phyloP scores from a whole-genome alignment of 2,329 filamentous ascomycete genomes.

The Trichoderma koningii region DNA sequence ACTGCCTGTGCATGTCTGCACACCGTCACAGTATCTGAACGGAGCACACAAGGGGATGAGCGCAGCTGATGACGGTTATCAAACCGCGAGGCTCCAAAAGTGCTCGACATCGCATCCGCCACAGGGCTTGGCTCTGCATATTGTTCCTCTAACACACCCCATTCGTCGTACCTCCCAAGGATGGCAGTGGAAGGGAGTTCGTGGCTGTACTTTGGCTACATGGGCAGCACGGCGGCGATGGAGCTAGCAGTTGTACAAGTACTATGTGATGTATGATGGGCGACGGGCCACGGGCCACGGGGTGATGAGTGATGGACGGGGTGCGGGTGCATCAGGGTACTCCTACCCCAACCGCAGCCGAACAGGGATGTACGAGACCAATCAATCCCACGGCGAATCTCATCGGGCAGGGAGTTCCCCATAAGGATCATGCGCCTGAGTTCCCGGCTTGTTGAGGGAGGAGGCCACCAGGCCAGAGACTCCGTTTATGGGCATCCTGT shows the following conservation, averaged over 20 bases:
- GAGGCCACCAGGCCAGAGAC: not conserved
- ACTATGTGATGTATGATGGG: slow-evolving; percentile 3
- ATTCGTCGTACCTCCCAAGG: not conserved
- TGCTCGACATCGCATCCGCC: slow-evolving; percentile 21
- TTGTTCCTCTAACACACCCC: slow-evolving; percentile 24
- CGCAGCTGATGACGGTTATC: slow-evolving; percentile 15
- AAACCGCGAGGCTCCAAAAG: slow-evolving; percentile 16
- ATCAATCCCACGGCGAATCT: slow-evolving; percentile 18
- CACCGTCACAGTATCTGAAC: not conserved
- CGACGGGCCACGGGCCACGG: slow-evolving; percentile 3
- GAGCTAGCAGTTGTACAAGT: slow-evolving; percentile 1
- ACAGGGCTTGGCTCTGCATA: slow-evolving; percentile 18
- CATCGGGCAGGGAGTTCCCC: slow-evolving; percentile 23
- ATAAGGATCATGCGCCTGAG: slow-evolving; percentile 21
- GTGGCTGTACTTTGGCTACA: slow-evolving; percentile 11
- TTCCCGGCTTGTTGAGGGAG: slow-evolving; percentile 12
- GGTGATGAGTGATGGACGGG: not conserved
- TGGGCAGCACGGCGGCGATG: slow-evolving; percentile 13
- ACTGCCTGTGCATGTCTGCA: not conserved
- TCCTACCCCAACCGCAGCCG: slow-evolving; percentile 23
- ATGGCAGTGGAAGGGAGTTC: not conserved
- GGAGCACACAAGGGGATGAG: not conserved
- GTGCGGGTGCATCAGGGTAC: not conserved
- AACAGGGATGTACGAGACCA: slow-evolving; percentile 19
- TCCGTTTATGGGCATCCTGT: slow-evolving; percentile 13